Evolutionary conservation across 768 basidiomycete genomes (phyloP).

Genomic region (Mycena venus): DNA sequence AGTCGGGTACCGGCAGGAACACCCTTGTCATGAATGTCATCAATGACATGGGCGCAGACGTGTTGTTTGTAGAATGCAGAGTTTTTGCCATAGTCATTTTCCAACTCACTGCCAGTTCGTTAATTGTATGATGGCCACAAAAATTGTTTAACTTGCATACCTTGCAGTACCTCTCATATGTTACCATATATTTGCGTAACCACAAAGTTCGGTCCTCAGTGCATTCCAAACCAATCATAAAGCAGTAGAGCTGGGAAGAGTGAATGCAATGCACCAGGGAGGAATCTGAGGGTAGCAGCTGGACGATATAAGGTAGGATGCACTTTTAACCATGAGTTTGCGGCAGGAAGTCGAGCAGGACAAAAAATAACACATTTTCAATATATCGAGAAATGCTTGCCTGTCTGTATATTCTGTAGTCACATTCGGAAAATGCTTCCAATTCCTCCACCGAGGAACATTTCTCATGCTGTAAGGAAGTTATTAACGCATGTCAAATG

Average conservation of each 20-base stretch:
- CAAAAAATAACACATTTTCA: conserved; percentile 7
- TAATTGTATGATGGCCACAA: too few relatives aligned
- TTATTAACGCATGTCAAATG: background rate
- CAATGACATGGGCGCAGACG: background rate
- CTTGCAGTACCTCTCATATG: background rate
- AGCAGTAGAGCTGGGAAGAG: background rate
- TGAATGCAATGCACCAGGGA: conserved; percentile 9
- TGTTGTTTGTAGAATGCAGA: background rate
- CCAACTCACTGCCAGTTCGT: background rate
- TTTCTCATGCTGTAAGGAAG: background rate
- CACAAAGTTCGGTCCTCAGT: background rate
- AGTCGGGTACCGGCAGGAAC: background rate
- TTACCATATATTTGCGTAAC: background rate
- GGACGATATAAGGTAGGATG: conserved; percentile 21
- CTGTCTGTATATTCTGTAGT: conserved; percentile 22
- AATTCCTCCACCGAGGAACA: conserved; percentile 16
- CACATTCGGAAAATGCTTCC: conserved; percentile 25
- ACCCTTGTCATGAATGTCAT: background rate
- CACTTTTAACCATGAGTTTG: background rate
- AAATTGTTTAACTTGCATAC: background rate
- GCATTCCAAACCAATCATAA: background rate
- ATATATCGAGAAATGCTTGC: conserved; percentile 18
- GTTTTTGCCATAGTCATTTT: background rate
- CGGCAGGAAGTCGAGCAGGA: background rate
- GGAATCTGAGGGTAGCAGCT: conserved; percentile 9